Evolutionary conservation across 2,329 filamentous ascomycete species (phyloP).

Genomic region (Aspergillus melleus): DNA sequence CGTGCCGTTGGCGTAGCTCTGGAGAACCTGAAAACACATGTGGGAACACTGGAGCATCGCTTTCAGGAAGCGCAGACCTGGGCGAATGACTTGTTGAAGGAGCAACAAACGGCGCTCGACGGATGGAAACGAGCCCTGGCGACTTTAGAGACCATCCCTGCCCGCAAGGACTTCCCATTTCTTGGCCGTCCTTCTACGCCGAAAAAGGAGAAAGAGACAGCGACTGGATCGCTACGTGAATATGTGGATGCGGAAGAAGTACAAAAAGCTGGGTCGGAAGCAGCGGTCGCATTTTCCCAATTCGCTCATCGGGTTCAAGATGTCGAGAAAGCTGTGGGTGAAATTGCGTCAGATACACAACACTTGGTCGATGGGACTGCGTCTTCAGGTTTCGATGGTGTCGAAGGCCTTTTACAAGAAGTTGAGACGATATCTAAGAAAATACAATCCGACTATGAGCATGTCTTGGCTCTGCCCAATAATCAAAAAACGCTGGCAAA

Average conservation of each 20-base stretch:
- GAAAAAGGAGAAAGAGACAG: conserved; percentile 44
- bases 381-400: conserved; percentile 62
- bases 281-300: conserved; percentile 57
- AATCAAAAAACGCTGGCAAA: conserved; percentile 64
- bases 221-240: conserved; percentile 65
- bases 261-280: conserved; percentile 68
- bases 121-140: conserved; percentile 43
- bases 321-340: conserved; percentile 60
- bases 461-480: conserved; percentile 67
- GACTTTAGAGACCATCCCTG: conserved; percentile 42
- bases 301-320: conserved; percentile 62
- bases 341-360: conserved; percentile 59
- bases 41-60: conserved; percentile 45
- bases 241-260: conserved; percentile 74
- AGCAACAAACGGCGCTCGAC: conserved; percentile 45
- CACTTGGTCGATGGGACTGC: conserved; percentile 39
- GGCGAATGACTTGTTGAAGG: conserved; percentile 46
- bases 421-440: conserved; percentile 84
- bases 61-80: conserved; percentile 49
- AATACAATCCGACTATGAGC: conserved; percentile 81
- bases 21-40: conserved; percentile 63
- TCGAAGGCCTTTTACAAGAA: conserved; percentile 72
- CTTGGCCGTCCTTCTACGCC: conserved; percentile 42
- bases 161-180: conserved; percentile 45
- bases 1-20: conserved; percentile 81